Evolutionary conservation across 345 rosid genomes (phyloP).

Genomic region (Rubroshorea leprosula): DNA sequence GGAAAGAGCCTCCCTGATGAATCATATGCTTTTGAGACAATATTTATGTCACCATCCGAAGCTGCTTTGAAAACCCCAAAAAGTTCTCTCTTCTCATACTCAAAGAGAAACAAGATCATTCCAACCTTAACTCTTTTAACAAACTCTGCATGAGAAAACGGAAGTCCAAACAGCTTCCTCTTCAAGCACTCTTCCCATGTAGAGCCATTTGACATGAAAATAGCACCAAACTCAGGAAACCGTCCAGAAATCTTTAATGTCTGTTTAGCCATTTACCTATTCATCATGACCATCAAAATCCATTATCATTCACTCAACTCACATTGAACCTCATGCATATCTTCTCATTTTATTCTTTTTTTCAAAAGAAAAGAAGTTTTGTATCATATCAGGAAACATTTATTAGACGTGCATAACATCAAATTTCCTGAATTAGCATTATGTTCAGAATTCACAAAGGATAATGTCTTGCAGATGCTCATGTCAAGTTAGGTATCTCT

Average conservation of each 20-base stretch:
- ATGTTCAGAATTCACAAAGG: too few relatives aligned
- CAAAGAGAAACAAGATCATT: conserved; percentile 19
- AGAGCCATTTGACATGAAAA: conserved; percentile 18
- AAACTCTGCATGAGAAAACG: not conserved
- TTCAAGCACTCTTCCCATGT: conserved; percentile 8
- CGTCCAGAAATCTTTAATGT: not conserved
- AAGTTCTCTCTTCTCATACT: conserved; percentile 15
- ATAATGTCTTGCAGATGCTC: too few relatives aligned
- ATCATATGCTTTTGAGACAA: conserved; percentile 8
- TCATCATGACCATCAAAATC: not conserved
- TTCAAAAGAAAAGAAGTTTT: too few relatives aligned
- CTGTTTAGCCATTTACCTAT: not conserved
- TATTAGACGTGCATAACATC: not conserved
- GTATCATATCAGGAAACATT: not conserved
- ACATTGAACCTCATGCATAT: too few relatives aligned
- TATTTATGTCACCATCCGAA: conserved; percentile 13
- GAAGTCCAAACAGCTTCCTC: conserved; percentile 17
- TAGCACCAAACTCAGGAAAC: conserved; percentile 15
- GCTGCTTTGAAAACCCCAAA: conserved; percentile 18
- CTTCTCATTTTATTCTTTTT: too few relatives aligned
- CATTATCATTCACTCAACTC: not conserved
- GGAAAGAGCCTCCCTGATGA: conserved; percentile 18
- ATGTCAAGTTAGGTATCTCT: not conserved
- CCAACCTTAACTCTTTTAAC: conserved; percentile 17
- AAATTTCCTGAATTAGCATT: not conserved